A percentile compares a stretch with the other conserved stretches of the same genome.
These are phyloP conservation scores for Nematocida parisii DNA, from an alignment of 371 early-diverging fungal genomes.

Conservation along the genomic window DNA sequence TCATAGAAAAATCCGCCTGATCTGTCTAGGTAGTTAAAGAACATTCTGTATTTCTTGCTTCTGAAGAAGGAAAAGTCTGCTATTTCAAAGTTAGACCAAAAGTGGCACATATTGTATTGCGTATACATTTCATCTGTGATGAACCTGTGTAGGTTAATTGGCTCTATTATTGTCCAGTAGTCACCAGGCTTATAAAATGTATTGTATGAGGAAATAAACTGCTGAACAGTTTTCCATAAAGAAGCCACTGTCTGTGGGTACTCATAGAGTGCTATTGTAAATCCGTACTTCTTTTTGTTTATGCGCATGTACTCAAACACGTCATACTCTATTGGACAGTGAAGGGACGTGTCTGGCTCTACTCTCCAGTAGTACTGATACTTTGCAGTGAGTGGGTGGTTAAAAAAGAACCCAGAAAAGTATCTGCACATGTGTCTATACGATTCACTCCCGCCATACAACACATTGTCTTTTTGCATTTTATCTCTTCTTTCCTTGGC, in stretches of 20 bases:
- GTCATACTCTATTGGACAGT: conserved; percentile 79
- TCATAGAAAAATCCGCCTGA: conserved; percentile 87
- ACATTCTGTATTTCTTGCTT: conserved; percentile 73
- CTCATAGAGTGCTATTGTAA: conserved; percentile 76
- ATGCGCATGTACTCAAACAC: conserved; percentile 75
- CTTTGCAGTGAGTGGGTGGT: conserved; percentile 75
- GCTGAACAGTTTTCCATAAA: conserved; percentile 74
- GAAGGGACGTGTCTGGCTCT: conserved; percentile 81
- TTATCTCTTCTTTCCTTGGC: conserved; percentile 72
- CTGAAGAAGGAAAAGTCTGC: conserved; percentile 79
- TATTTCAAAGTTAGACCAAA: conserved; percentile 93
- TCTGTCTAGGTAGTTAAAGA: conserved; percentile 78
- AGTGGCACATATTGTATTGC: conserved; percentile 75
- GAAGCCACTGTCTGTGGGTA: conserved; percentile 76
- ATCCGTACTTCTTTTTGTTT: conserved; percentile 78
- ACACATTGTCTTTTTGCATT: conserved; percentile 73
- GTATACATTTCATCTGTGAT: conserved; percentile 64
- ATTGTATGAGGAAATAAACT: conserved; percentile 63
- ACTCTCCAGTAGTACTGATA: conserved; percentile 90
- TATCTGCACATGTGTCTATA: conserved; percentile 89
- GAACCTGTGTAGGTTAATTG: conserved; percentile 52
- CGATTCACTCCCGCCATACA: conserved; percentile 78
- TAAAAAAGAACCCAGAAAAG: conserved; percentile 81
- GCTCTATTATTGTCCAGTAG: conserved; percentile 30
- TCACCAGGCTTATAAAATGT: conserved; percentile 40